These are phyloP conservation scores for Suillus weaverae DNA, from an alignment of 768 basidiomycete genomes.

Conservation along the genomic window DNA sequence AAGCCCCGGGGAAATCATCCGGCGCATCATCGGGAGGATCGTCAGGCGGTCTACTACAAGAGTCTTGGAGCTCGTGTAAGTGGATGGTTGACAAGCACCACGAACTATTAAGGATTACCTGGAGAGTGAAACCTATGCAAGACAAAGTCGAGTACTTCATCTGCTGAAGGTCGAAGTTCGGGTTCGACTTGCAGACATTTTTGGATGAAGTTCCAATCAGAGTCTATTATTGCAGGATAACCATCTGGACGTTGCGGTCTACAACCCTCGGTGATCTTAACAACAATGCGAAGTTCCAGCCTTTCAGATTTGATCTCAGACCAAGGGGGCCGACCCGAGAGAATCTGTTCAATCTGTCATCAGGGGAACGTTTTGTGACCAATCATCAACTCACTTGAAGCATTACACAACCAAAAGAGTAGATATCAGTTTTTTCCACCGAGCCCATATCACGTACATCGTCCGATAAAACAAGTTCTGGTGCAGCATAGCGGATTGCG, in stretches of 20 bases:
- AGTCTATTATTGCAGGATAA: not conserved
- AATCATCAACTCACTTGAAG: not conserved
- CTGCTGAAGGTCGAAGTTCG: not conserved
- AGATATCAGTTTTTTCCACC: not conserved
- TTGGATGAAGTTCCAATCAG: not conserved
- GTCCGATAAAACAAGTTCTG: no score
- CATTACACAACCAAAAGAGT: not conserved
- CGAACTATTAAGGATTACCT: not conserved
- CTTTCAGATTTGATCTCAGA: not conserved
- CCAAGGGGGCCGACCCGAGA: not conserved
- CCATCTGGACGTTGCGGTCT: not conserved
- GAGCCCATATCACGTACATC: not conserved
- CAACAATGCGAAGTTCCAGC: not conserved
- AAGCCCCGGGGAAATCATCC: not conserved
- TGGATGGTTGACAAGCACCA: not conserved
- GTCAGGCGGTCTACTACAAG: not conserved
- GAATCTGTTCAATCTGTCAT: not conserved
- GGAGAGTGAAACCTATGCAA: not conserved
- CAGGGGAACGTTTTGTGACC: not conserved
- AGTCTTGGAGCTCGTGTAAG: not conserved
- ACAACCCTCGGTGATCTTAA: not conserved
- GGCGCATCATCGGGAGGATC: not conserved
- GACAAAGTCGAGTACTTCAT: not conserved
- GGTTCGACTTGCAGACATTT: not conserved
- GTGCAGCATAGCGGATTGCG: no score